Evolutionary conservation across 306 rosid species (phyloP).

Genomic region (Pueraria montana): DNA sequence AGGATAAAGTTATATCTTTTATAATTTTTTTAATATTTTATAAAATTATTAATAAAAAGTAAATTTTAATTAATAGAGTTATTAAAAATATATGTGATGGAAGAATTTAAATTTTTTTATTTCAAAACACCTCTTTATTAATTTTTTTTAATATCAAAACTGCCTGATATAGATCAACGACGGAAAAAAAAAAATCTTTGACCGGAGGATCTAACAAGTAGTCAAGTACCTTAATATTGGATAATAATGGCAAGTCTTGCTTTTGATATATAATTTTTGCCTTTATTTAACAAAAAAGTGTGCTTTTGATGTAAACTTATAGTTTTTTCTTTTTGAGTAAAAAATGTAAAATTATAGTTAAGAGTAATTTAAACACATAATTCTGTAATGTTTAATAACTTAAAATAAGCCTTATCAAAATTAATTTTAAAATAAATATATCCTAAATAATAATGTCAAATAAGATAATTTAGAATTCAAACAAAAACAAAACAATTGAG

Average conservation of each 20-base stretch:
- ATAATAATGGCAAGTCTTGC: neutral
- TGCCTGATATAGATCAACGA: neutral
- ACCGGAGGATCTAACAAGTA: neutral
- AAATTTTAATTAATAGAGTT: neutral
- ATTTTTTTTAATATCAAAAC: neutral
- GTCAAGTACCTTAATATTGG: neutral
- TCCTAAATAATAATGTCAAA: too few relatives aligned
- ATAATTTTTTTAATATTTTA: neutral
- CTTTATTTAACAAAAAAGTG: neutral
- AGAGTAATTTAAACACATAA: neutral
- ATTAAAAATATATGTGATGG: neutral
- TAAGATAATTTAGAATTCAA: too few relatives aligned
- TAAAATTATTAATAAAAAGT: neutral
- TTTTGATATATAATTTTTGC: neutral
- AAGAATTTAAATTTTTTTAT: neutral
- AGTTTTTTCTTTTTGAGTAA: neutral
- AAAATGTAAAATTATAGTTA: neutral
- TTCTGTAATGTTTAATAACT: neutral
- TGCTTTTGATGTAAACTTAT: neutral
- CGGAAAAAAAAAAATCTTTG: neutral
- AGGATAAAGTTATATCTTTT: neutral
- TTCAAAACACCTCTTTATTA: too few relatives aligned
- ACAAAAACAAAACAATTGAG: too few relatives aligned
- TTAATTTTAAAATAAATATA: too few relatives aligned
- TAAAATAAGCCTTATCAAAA: neutral